Evolutionary conservation across 2,329 filamentous ascomycete genomes (phyloP), one percentile per base, ranked within the genome.

Genomic region (Colletotrichum lentis): DNA sequence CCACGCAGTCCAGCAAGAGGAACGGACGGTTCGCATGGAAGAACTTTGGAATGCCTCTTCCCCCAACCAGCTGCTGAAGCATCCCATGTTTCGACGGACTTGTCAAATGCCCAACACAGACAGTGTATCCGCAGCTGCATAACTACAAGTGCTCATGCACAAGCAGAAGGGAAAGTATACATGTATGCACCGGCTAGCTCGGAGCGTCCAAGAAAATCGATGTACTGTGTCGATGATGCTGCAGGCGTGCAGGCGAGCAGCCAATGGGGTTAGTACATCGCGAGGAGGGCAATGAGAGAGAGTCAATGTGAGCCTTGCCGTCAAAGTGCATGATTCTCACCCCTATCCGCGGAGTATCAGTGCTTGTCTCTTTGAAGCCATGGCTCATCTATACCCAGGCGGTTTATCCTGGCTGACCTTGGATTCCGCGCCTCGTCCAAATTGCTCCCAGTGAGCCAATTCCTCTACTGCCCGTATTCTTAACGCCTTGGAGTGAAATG

Each of bases 121-220:
- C 58, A 50, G 43, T 18, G 22, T 43, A 27, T 41, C 27, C 47
- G 50, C 22, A 16, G 44, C 60, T 22, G n/a, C n/a, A n/a, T n/a
- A n/a, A n/a, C n/a, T n/a, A n/a, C n/a, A n/a, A n/a, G n/a, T n/a
- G n/a, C n/a, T n/a, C n/a, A n/a, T 41, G 43, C 41, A 44, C 24
- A 44, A 14, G 37, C 22, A 47, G n/a, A 27, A 49, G 24, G 41
- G 14, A 46, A 44, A 27, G 55, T 12, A 52, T 31, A 24, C 27
- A 58, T 52, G 22, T 47, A 24, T 55, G 47, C 61, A 37, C 60
- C 54, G 62, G 61, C 49, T 65, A 55, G 49, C 55, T 59, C 62
- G 49, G 62, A 43, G 14, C 20, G 11, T 12, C 18, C 39, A 18
- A 31, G 27, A 31, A 27, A 16, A 37, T 31, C 27, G 27, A 31